A percentile compares a stretch with the other conserved stretches of the same genome.
These are phyloP conservation scores for Cercospora sp. DNA, from an alignment of 2,329 filamentous ascomycete species.

Conservation along the genomic window DNA sequence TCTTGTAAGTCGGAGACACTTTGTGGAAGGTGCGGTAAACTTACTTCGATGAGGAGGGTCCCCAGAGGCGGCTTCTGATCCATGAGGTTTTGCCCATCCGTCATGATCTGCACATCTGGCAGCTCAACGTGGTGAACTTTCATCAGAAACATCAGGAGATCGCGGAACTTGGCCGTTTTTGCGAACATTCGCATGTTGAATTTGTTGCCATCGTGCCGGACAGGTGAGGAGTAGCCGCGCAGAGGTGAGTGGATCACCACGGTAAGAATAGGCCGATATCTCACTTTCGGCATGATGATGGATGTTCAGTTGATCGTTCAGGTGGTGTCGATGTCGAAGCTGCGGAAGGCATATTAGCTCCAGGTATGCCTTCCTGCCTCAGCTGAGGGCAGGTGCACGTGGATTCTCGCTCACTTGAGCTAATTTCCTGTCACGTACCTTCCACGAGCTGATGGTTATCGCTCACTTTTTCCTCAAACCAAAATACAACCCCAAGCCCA, in stretches of 20 bases:
- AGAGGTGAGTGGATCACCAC: not conserved
- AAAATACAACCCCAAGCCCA: slow-evolving; percentile 4
- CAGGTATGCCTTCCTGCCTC: not conserved
- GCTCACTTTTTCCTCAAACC: not conserved
- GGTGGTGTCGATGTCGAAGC: too few relatives aligned
- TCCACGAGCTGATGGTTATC: not conserved
- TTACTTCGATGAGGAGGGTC: not conserved
- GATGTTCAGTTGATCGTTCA: too few relatives aligned
- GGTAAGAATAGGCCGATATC: not conserved
- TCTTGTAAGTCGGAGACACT: not conserved
- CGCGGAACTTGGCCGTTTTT: not conserved
- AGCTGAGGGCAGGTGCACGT: not conserved
- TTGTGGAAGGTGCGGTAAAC: not conserved
- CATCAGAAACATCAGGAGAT: not conserved
- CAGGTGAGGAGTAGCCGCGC: not conserved
- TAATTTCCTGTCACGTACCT: not conserved
- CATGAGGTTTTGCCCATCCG: not conserved
- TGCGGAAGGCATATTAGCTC: not conserved
- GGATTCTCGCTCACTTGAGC: too few relatives aligned
- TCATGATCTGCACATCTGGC: not conserved
- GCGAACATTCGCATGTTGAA: not conserved
- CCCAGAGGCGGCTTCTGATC: not conserved
- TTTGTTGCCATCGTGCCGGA: not conserved
- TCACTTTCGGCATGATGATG: not conserved
- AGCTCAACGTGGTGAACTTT: not conserved